Evolutionary conservation across 305 asterid genomes (phyloP).

Genomic region (Lippia alba): DNA sequence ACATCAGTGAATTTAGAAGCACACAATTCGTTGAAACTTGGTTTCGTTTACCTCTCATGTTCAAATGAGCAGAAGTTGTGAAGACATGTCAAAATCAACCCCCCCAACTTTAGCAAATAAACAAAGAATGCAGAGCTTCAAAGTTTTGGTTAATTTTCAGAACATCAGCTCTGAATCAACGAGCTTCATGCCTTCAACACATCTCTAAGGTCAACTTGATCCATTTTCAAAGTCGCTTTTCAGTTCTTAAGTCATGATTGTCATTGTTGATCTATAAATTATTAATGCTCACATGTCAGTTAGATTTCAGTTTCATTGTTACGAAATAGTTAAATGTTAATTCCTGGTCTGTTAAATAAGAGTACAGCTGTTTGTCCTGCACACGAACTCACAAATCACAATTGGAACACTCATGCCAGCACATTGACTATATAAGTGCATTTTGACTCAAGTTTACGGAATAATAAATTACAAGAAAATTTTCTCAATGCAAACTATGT

Average conservation of each 20-base stretch:
- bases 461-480: too few relatives aligned
- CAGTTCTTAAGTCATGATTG: conserved; percentile 5
- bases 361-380: too few relatives aligned
- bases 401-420: too few relatives aligned
- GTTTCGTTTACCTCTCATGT: neutral
- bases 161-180: conserved; percentile 10
- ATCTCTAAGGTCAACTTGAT: neutral
- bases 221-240: neutral
- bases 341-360: too few relatives aligned
- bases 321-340: too few relatives aligned
- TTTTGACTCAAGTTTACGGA: too few relatives aligned
- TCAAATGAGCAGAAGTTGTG: conserved; percentile 1
- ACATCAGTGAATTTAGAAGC: neutral
- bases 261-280: too few relatives aligned
- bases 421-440: too few relatives aligned
- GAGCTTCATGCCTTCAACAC: conserved; percentile 2
- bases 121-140: neutral
- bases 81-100: neutral
- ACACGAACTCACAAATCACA: too few relatives aligned
- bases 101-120: neutral
- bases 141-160: neutral
- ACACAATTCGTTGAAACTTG: neutral
- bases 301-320: too few relatives aligned
- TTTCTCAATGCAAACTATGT: too few relatives aligned
- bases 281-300: too few relatives aligned